Percentiles rank a stretch among this genome's conserved stretches.
phyloP scores from a whole-genome alignment of 495 filamentous ascomycete species.

The Trichoderma virens region DNA sequence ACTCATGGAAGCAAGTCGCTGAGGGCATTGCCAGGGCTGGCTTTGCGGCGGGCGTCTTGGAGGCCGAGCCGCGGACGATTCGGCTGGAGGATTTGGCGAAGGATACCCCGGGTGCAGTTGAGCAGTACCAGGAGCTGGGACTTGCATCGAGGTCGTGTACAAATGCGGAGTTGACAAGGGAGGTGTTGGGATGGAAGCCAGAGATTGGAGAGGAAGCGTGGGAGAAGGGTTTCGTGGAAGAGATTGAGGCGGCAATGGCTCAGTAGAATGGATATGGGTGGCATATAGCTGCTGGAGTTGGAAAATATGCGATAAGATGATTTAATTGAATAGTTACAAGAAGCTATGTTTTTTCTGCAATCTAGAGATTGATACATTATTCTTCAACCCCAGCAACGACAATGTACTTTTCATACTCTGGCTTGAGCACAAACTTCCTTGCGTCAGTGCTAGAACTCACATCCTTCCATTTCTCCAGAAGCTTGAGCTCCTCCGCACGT shows the following conservation, averaged over 20 bases:
- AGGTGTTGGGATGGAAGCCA: slow-evolving; percentile 34
- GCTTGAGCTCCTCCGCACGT: slow-evolving; percentile 15
- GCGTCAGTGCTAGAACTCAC: slow-evolving; percentile 18
- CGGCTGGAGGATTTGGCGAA: slow-evolving; percentile 27
- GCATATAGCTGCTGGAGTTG: neutral
- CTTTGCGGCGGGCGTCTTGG: slow-evolving; percentile 24
- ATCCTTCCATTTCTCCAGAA: slow-evolving; percentile 18
- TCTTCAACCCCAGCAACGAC: neutral
- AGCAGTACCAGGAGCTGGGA: slow-evolving; percentile 26
- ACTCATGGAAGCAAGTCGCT: slow-evolving; percentile 32
- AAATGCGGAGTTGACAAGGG: slow-evolving; percentile 20
- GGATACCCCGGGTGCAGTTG: slow-evolving; percentile 20
- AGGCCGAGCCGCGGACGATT: slow-evolving; percentile 24
- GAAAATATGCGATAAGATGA: neutral
- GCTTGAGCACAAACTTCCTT: neutral
- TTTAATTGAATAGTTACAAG: neutral
- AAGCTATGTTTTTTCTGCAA: neutral
- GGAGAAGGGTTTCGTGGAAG: slow-evolving; percentile 17
- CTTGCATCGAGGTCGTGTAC: slow-evolving; percentile 26
- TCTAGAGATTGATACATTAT: neutral
- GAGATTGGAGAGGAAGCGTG: slow-evolving; percentile 24
- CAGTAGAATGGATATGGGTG: neutral
- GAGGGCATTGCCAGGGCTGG: slow-evolving; percentile 30
- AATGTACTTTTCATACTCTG: neutral
- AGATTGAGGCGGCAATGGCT: slow-evolving; percentile 11